These are phyloP conservation scores for Albizia julibrissin DNA, from an alignment of 306 rosid species.

Conservation along the genomic window DNA sequence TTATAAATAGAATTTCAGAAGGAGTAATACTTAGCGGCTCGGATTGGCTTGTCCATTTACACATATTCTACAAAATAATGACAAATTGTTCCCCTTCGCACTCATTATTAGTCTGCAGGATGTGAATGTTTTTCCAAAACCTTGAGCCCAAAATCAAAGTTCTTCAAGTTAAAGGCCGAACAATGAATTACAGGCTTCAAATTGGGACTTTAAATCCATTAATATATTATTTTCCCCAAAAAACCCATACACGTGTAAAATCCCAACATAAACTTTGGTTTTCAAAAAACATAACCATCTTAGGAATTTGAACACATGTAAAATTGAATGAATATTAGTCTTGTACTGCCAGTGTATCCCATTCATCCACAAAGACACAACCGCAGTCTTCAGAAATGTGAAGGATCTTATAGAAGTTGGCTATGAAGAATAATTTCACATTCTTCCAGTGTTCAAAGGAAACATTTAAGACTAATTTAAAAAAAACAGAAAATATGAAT, in stretches of 20 bases:
- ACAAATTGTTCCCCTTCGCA: neutral
- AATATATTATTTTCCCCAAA: neutral
- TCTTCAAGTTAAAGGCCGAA: neutral
- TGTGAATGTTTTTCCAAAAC: neutral
- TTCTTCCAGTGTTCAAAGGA: constrained; percentile 69
- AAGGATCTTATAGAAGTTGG: constrained; percentile 69
- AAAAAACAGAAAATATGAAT: constrained; percentile 6
- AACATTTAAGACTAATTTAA: constrained; percentile 25
- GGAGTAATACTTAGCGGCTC: neutral
- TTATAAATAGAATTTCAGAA: too few species aligned
- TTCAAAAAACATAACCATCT: constrained; percentile 17
- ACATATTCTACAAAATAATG: constrained; percentile 16
- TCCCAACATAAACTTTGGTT: constrained; percentile 14
- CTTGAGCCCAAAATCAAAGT: neutral
- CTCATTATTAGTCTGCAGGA: neutral
- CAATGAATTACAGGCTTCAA: constrained; percentile 5
- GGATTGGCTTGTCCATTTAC: neutral
- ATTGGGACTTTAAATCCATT: neutral
- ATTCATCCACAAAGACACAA: constrained; percentile 22
- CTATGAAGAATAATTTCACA: constrained; percentile 89
- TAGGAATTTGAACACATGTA: neutral
- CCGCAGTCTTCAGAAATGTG: constrained; percentile 20
- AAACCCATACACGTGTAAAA: neutral
- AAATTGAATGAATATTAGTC: neutral
- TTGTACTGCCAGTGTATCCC: constrained; percentile 9